A percentile compares a stretch with the other conserved stretches of the same genome.
These are phyloP conservation scores for Chaetomiaceae sp. DNA, from an alignment of 2,329 filamentous ascomycete species.

Conservation along the genomic window DNA sequence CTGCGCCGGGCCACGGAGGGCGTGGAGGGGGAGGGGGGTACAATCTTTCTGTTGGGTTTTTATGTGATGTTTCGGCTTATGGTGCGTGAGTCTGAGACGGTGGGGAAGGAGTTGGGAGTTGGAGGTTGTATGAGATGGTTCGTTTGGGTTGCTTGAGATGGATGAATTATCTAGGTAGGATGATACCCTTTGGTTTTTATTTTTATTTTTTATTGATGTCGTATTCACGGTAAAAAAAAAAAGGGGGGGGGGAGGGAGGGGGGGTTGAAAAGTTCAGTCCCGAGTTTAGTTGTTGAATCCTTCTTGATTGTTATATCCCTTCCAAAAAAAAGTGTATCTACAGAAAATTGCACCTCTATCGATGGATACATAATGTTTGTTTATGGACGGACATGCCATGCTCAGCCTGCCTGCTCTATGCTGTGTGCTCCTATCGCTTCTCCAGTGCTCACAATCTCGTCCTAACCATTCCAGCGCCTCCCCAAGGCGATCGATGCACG, in stretches of 20 bases:
- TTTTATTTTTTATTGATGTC: no score
- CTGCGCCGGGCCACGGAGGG: neutral
- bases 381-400: neutral
- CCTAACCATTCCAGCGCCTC: neutral
- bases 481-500: neutral
- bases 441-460: neutral
- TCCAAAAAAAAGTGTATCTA: conserved; percentile 1
- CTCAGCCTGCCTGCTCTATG: neutral
- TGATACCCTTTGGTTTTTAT: no score
- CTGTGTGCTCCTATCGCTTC: neutral
- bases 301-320: no score
- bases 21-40: conserved; percentile 38
- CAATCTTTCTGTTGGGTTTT: conserved; percentile 76
- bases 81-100: neutral
- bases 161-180: no score
- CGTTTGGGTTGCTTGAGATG: no score
- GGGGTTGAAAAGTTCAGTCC: no score
- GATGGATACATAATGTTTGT: neutral
- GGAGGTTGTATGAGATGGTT: neutral
- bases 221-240: no score
- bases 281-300: no score
- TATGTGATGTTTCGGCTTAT: conserved; percentile 33
- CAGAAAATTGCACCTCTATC: neutral
- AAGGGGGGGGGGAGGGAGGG: no score
- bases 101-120: neutral